These are phyloP conservation scores for Aegilops tauschii DNA, from an alignment of 176 grass and related monocot genomes.

Conservation along the genomic window DNA sequence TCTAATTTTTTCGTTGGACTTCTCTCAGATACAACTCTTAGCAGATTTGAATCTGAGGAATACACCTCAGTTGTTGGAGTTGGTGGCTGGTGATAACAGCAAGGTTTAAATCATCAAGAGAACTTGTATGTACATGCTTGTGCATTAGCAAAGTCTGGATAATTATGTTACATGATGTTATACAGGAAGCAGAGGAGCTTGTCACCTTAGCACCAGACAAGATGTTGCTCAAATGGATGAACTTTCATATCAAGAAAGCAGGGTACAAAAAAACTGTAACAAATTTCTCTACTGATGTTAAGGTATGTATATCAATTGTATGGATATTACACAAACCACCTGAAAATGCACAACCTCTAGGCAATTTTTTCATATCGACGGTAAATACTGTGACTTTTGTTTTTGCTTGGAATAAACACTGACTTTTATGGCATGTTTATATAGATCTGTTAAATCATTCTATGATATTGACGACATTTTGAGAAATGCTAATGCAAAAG, in stretches of 20 bases:
- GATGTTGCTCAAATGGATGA: constrained; percentile 99
- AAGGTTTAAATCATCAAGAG: constrained; percentile 27
- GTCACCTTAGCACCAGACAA: constrained; percentile 86
- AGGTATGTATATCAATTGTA: constrained; percentile 41
- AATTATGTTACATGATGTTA: constrained; percentile 35
- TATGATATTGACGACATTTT: background rate
- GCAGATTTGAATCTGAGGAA: constrained; percentile 93
- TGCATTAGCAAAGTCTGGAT: background rate
- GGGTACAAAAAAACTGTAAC: constrained; percentile 94
- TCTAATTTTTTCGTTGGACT: constrained; percentile 10
- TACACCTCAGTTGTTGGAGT: constrained; percentile 82
- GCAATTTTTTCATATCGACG: background rate
- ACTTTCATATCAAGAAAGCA: constrained; percentile 97
- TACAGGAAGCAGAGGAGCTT: constrained; percentile 83
- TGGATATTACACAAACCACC: background rate
- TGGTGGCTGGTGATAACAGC: constrained; percentile 72
- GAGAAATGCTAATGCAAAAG: background rate
- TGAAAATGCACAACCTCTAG: background rate
- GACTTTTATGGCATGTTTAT: background rate
- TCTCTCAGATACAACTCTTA: constrained; percentile 91
- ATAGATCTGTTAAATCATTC: background rate
- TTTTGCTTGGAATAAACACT: background rate
- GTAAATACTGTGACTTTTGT: background rate
- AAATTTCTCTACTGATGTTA: constrained; percentile 98
- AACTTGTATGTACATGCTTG: background rate